Conservation (phyloP, 176 grass and related monocot genomes). For the Otatea glauca region DNA sequence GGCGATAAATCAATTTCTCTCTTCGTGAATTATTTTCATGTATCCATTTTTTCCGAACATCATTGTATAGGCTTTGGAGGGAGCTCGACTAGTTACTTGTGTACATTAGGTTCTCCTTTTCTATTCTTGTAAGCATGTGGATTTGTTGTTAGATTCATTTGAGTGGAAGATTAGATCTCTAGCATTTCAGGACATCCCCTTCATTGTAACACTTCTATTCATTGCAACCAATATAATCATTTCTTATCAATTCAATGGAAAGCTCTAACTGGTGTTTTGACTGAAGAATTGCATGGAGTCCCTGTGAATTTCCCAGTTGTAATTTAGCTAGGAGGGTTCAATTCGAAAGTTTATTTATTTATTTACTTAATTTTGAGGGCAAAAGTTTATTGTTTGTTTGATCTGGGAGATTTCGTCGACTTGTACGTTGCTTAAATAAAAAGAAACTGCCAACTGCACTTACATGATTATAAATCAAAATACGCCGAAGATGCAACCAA, state of each 20-base stretch:
- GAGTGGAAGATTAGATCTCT: constrained; percentile 45
- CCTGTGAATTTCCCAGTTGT: not conserved
- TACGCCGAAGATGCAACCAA: no score
- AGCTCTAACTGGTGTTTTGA: not conserved
- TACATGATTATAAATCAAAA: no score
- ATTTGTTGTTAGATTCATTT: constrained; percentile 56
- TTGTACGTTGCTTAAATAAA: no score
- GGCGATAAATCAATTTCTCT: constrained; percentile 43
- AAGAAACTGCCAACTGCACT: no score
- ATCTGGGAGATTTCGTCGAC: no score
- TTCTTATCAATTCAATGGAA: constrained; percentile 38
- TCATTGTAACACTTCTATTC: constrained; percentile 44
- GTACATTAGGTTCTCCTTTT: constrained; percentile 76
- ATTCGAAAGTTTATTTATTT: not conserved
- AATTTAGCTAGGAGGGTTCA: not conserved
- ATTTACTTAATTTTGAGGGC: not conserved
- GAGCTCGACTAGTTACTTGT: constrained; percentile 59
- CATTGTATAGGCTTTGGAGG: constrained; percentile 58
- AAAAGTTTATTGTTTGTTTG: no score
- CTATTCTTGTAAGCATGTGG: constrained; percentile 46
- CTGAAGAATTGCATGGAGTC: not conserved
- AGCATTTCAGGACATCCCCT: constrained; percentile 38
- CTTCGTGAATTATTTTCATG: constrained; percentile 58
- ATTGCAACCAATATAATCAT: constrained; percentile 42
- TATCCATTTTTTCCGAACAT: constrained; percentile 40